phyloP scores from a whole-genome alignment of 768 basidiomycete species.

The Suillus decipiens region DNA sequence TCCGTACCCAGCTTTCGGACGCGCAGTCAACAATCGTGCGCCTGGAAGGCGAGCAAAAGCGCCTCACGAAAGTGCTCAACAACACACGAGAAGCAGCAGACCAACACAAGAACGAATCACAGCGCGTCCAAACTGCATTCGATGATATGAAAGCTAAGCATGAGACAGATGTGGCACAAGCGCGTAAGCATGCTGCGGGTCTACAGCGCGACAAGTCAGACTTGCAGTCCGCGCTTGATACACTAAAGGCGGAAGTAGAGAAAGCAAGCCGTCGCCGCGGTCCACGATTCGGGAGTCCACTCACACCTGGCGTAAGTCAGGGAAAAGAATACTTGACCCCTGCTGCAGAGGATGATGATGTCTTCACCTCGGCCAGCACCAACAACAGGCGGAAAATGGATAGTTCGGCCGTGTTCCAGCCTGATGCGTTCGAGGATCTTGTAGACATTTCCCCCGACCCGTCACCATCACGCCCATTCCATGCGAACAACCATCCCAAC shows the following conservation, averaged over 20 bases:
- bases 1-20: constrained; percentile 68
- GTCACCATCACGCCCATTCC: constrained; percentile 61
- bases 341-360: constrained; percentile 57
- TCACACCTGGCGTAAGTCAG: constrained; percentile 61
- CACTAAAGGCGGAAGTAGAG: constrained; percentile 69
- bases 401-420: constrained; percentile 47
- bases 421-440: constrained; percentile 49
- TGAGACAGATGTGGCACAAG: constrained; percentile 92
- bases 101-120: constrained; percentile 83
- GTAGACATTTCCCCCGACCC: constrained; percentile 61
- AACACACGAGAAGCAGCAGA: constrained; percentile 75
- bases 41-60: constrained; percentile 81
- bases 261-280: constrained; percentile 59
- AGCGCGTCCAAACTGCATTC: constrained; percentile 61
- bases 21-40: constrained; percentile 66
- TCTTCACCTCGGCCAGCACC: constrained; percentile 68
- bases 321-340: constrained; percentile 58
- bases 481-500: constrained; percentile 71
- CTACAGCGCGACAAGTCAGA: constrained; percentile 93
- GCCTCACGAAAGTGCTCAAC: constrained; percentile 73
- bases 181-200: constrained; percentile 83
- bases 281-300: constrained; percentile 68
- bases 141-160: constrained; percentile 87
- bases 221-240: constrained; percentile 78
- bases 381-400: constrained; percentile 60